phyloP scores from a whole-genome alignment of 352 stramenopile species.

The Globisporangium alternatum region DNA sequence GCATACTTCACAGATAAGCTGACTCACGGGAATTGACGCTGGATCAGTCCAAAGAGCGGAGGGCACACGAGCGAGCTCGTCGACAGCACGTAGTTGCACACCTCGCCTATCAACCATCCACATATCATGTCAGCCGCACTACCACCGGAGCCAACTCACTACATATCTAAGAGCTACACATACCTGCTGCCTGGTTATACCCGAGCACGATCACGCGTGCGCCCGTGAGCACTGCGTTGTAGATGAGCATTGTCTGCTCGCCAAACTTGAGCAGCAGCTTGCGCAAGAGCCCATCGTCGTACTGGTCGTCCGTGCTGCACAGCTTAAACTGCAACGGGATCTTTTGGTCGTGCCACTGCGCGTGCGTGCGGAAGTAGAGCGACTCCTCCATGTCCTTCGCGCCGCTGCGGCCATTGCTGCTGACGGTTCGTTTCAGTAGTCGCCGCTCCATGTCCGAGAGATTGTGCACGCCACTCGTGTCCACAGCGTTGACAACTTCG shows the following conservation, averaged over 20 bases:
- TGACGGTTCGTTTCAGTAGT: constrained; percentile 75
- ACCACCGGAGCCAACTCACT: not conserved
- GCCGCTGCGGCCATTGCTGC: constrained; percentile 33
- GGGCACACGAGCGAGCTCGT: constrained; percentile 82
- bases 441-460: constrained; percentile 71
- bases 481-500: constrained; percentile 67
- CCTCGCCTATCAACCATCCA: constrained; percentile 35
- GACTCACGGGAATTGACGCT: constrained; percentile 70
- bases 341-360: constrained; percentile 52
- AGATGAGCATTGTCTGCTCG: constrained; percentile 83
- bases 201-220: constrained; percentile 76
- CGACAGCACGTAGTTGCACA: constrained; percentile 86
- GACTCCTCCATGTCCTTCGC: constrained; percentile 46
- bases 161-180: not conserved
- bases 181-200: constrained; percentile 77
- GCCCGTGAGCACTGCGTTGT: constrained; percentile 83
- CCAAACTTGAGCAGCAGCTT: constrained; percentile 77
- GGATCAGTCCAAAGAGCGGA: constrained; percentile 71
- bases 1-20: not conserved
- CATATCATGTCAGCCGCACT: not conserved
- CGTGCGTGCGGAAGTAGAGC: constrained; percentile 57
- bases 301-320: constrained; percentile 82
- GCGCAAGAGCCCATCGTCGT: constrained; percentile 71
- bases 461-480: constrained; percentile 55
- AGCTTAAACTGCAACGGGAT: constrained; percentile 79